phyloP scores from a whole-genome alignment of 345 rosid genomes.

The Carallia brachiata region DNA sequence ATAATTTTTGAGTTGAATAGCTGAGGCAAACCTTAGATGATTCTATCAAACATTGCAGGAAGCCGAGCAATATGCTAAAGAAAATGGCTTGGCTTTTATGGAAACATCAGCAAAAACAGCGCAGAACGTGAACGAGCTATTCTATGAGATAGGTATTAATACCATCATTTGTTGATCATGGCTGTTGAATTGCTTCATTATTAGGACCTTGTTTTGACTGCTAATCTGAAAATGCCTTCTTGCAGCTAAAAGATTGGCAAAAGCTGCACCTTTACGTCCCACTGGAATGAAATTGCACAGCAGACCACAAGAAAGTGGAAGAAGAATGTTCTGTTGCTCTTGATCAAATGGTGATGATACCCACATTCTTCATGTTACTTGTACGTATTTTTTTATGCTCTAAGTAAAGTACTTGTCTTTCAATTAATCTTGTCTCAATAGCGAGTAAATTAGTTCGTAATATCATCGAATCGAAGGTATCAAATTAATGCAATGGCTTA shows the following conservation, averaged over 20 bases:
- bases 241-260: constrained; percentile 66
- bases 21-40: not conserved
- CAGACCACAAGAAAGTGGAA: constrained; percentile 39
- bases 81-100: constrained; percentile 59
- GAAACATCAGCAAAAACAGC: constrained; percentile 75
- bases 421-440: no score
- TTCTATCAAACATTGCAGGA: constrained; percentile 42
- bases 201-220: not conserved
- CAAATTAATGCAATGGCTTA: no score
- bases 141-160: constrained; percentile 63
- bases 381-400: constrained; percentile 10
- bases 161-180: not conserved
- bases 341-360: constrained; percentile 18
- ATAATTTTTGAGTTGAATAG: not conserved
- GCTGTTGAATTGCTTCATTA: not conserved
- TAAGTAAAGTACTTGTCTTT: no score
- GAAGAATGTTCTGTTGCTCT: constrained; percentile 63
- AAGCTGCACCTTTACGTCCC: constrained; percentile 55
- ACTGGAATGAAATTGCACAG: constrained; percentile 64
- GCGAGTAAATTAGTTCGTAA: no score
- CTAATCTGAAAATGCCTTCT: constrained; percentile 14
- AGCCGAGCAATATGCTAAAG: constrained; percentile 59
- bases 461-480: no score
- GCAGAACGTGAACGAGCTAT: constrained; percentile 71
- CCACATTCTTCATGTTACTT: constrained; percentile 4